Conservation (phyloP, 176 grass and related monocot species). For the Thalia dealbata region DNA sequence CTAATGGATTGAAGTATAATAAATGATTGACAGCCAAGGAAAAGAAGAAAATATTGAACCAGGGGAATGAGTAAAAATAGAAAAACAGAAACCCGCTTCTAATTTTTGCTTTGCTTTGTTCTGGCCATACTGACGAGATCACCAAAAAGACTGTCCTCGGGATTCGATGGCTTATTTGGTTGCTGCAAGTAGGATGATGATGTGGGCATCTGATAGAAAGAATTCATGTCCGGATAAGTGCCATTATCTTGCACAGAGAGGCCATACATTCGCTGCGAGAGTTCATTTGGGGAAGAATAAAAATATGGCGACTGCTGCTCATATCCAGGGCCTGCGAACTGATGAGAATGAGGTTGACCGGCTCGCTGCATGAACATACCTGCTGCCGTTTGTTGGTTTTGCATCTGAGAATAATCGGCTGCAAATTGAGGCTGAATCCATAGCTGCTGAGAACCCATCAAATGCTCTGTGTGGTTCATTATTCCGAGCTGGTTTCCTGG, state of each 20-base stretch:
- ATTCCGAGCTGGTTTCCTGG: slow-evolving; percentile 12
- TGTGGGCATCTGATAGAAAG: slow-evolving; percentile 17
- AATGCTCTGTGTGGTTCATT: slow-evolving; percentile 1
- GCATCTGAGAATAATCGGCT: slow-evolving; percentile 24
- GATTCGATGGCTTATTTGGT: slow-evolving; percentile 34
- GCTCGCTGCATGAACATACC: slow-evolving; percentile 35
- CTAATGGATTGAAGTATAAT: no score
- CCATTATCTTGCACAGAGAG: slow-evolving; percentile 37
- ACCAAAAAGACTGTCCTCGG: slow-evolving; percentile 67
- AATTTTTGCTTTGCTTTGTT: slow-evolving; percentile 41
- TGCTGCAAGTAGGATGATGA: slow-evolving; percentile 31
- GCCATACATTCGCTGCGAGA: slow-evolving; percentile 53
- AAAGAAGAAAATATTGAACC: no score
- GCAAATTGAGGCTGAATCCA: slow-evolving; percentile 3
- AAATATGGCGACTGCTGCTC: slow-evolving; percentile 32
- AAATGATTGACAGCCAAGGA: no score
- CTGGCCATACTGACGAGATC: slow-evolving; percentile 81
- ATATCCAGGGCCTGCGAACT: slow-evolving; percentile 35
- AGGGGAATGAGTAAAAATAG: no score
- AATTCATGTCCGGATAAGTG: slow-evolving; percentile 2
- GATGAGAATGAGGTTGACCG: slow-evolving; percentile 45
- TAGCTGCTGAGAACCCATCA: not conserved
- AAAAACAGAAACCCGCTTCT: no score
- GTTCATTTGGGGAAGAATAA: slow-evolving; percentile 42
- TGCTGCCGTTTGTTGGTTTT: slow-evolving; percentile 29